Conservation (phyloP, 1,139 yeast genomes). For the Wickerhamiella pararugosa region DNA sequence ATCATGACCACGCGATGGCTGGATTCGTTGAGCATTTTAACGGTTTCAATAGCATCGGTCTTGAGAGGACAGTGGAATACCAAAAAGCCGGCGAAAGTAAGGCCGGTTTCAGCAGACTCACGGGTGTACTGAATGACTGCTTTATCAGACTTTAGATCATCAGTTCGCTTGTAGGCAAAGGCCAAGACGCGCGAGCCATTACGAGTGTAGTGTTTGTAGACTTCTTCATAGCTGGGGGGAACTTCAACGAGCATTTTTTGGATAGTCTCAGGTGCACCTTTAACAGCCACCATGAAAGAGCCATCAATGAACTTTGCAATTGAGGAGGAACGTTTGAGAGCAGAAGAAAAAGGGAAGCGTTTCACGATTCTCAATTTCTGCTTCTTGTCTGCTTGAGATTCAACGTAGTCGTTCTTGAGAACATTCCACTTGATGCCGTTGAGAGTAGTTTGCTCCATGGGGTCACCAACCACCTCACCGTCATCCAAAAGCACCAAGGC, state of each 20-base stretch:
- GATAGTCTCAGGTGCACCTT: constrained; percentile 99
- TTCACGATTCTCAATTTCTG: constrained; percentile 58
- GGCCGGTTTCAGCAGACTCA: constrained; percentile 56
- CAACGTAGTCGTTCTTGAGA: constrained; percentile 45
- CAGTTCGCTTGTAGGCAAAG: constrained; percentile 64
- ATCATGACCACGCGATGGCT: constrained; percentile 91
- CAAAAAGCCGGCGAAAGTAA: constrained; percentile 80
- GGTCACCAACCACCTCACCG: constrained; percentile 97
- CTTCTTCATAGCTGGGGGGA: constrained; percentile 72
- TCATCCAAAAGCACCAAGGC: constrained; percentile 87
- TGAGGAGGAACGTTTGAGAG: constrained; percentile 87
- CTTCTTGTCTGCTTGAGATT: constrained; percentile 10
- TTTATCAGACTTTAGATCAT: constrained; percentile 29
- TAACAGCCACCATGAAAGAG: constrained; percentile 62
- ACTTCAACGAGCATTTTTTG: constrained; percentile 55
- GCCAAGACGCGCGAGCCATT: constrained; percentile 95
- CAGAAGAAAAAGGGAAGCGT: constrained; percentile 93
- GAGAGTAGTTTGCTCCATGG: constrained; percentile 95
- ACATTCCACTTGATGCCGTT: constrained; percentile 80
- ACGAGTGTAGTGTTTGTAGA: constrained; percentile 82
- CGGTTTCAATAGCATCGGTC: constrained; percentile 79
- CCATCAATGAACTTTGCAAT: constrained; percentile 49
- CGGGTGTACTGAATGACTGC: constrained; percentile 43
- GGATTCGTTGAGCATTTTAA: constrained; percentile 85
- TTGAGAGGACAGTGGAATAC: constrained; percentile 97